Base-by-base conservation (phyloP, 2,329 filamentous ascomycete genomes). In the Macrophomina phaseolina region DNA sequence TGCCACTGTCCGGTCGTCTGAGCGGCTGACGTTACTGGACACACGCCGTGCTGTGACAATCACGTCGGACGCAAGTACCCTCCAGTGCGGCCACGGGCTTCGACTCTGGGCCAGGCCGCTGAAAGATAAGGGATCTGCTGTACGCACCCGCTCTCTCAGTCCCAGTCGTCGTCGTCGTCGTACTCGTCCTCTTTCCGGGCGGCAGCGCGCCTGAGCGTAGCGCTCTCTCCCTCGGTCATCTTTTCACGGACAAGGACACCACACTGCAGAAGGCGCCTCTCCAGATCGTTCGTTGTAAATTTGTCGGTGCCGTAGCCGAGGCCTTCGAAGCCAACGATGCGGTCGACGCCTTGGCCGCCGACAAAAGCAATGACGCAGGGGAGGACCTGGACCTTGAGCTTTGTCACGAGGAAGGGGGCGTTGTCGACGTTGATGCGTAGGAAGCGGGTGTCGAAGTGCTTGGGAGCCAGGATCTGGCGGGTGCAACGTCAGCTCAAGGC, bases 381-480 rank as follows among this genome's bases (percentile, higher is more conserved):
- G 49, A 88, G 75, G 2, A 88, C 85, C 71, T 87, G 82, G 18
- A 88, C 79, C 45, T 84, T 85, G 36, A 88, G 75, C 71, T 85
- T 87, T 3, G 84, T 83, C 32, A 87, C 85, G 63, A 88, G 75
- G 68, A 87, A 88, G 1, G 86, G 85, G 5, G 84, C 85, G 67
- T 88, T 87, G 65, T 87, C 85, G 40, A 88, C 86, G 69, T 86
- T 85, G 72, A 88, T 87, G 68, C 81, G 83, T 18, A 87, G 75
- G 65, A 88, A 85, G 18, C 86, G 78, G 2, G 86, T 87, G 71
- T 88, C 86, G 69, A 86, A 86, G 72, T 88, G 86, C 67, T 84
- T 85, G 18, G 81, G 80, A 1, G 86, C 85, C 48, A 88, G 78
- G 11, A 76, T 73, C 81, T 83, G 67, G 52, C 42, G 12, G 36